Evolutionary conservation across 2,329 filamentous ascomycete species (phyloP), one percentile per base, ranked within the genome.

Genomic region (Fusarium sp.): DNA sequence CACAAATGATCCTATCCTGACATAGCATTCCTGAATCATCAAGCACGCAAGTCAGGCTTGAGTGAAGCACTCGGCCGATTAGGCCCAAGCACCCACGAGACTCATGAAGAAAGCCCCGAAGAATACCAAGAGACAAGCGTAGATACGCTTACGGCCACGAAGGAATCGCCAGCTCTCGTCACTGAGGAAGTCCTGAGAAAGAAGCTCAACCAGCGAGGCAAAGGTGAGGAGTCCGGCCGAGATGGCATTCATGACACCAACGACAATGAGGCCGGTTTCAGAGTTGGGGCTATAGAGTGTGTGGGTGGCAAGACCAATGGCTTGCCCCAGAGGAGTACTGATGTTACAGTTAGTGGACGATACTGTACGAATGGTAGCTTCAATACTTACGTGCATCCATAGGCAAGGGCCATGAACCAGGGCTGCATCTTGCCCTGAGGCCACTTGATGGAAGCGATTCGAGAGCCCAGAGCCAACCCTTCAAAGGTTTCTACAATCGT

Each of bases 171-270:
- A 91, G 80, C 89, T 91, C 78, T 90, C 87, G 48, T 91, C 90
- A 68, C 88, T 90, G 39, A 92, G 79, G 73, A 94, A 93, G 75
- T 94, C 92, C 78, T 94, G 91, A 1, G 91, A 91, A 60, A 94
- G 84, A 54, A 94, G 85, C 81, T 94, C 91, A 28, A 94, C 91
- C 57, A 94, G 83, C 0, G 91, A 91, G 0, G 92, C 92, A 80
- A 93, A 94, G 6, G 93, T 85, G 14, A 94, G 83, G n/a, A 94
- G 82, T 3, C 92, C 92, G 58, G 90, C 90, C 26, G 90, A 93
- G 60, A 94, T 90, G 33, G 91, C 91, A 79, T 94, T 94, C 85
- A 93, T 94, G 77, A 92, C 88, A 6, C 92, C 92, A 24, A 94
- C 92, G 79, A 93, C 89, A 24, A 94, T 84, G 24, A 94, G 83